Conservation (phyloP, 306 rosid species). For the Cicer judaicum region DNA sequence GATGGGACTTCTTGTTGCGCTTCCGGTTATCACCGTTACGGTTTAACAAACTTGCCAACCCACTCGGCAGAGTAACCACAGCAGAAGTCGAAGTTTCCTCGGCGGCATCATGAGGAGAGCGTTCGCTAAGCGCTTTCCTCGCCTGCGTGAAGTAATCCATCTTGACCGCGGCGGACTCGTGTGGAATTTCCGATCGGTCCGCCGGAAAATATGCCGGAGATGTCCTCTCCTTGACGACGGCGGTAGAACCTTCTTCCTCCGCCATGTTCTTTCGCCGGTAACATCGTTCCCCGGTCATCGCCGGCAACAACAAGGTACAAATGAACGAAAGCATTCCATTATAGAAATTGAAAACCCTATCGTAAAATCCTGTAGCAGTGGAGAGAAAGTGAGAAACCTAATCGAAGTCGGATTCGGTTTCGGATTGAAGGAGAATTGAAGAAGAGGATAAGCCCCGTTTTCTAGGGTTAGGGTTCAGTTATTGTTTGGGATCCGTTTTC, state of each 20-base stretch:
- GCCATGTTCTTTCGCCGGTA: constrained; percentile 64
- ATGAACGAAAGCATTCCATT: constrained; percentile 65
- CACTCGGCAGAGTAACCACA: constrained; percentile 71
- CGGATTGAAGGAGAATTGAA: constrained; percentile 28
- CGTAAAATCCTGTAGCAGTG: constrained; percentile 4
- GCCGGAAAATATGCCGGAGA: constrained; percentile 53
- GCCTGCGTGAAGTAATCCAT: constrained; percentile 83
- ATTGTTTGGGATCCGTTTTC: constrained; percentile 71
- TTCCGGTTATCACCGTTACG: constrained; percentile 69
- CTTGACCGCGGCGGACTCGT: constrained; percentile 27
- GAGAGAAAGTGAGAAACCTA: constrained; percentile 35
- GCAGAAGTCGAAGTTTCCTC: constrained; percentile 67
- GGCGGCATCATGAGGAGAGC: constrained; percentile 73
- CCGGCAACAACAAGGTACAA: constrained; percentile 59
- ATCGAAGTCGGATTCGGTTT: constrained; percentile 41
- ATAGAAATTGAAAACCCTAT: constrained; percentile 56
- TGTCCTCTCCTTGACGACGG: constrained; percentile 61
- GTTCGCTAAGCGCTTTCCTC: constrained; percentile 70
- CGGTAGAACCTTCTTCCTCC: constrained; percentile 55
- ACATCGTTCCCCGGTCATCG: constrained; percentile 85
- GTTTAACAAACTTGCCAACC: constrained; percentile 65
- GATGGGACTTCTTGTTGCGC: constrained; percentile 79
- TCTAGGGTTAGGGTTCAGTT: constrained; percentile 81
- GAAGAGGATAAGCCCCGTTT: constrained; percentile 63
- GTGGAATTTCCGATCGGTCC: constrained; percentile 42